Conservation (phyloP, 2,329 filamentous ascomycete genomes). For the Calycina marina region DNA sequence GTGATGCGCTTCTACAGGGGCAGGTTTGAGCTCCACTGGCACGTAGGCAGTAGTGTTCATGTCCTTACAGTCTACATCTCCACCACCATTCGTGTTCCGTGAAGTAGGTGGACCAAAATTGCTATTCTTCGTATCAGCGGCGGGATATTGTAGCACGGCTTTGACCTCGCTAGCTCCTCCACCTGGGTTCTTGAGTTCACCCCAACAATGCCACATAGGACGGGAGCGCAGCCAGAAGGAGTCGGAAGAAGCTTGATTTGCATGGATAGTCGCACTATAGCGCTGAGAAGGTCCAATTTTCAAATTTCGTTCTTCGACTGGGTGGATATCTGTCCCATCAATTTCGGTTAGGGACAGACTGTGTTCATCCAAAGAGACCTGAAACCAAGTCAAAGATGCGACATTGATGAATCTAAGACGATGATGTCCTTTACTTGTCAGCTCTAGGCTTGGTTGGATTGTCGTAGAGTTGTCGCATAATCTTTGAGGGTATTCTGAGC, state of each 20-base stretch:
- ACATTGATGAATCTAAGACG: constrained; percentile 55
- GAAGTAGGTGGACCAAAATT: constrained; percentile 11
- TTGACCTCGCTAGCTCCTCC: constrained; percentile 30
- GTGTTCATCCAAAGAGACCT: constrained; percentile 57
- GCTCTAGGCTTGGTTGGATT: constrained; percentile 27
- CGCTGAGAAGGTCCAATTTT: constrained; percentile 57
- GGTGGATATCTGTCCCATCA: constrained; percentile 52
- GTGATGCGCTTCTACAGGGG: constrained; percentile 33
- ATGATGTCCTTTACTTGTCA: constrained; percentile 42
- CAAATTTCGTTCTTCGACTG: constrained; percentile 41
- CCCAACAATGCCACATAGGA: constrained; percentile 46
- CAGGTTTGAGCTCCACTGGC: constrained; percentile 28
- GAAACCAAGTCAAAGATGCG: constrained; percentile 57
- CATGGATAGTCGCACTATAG: constrained; percentile 50
- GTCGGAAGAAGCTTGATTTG: constrained; percentile 36
- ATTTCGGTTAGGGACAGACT: constrained; percentile 51
- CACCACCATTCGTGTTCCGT: constrained; percentile 29
- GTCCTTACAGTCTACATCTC: constrained; percentile 20
- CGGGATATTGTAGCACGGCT: constrained; percentile 33
- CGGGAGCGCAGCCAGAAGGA: constrained; percentile 51
- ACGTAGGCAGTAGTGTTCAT: constrained; percentile 28
- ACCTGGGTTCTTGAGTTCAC: constrained; percentile 31
- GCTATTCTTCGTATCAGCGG: constrained; percentile 1
- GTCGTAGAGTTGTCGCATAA: constrained; percentile 30
- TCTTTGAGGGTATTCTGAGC: constrained; percentile 23